Percentiles rank a stretch among this genome's conserved stretches.
Conservation (phyloP, 2,329 filamentous ascomycete genomes). For the Zymoseptoria tritici region DNA sequence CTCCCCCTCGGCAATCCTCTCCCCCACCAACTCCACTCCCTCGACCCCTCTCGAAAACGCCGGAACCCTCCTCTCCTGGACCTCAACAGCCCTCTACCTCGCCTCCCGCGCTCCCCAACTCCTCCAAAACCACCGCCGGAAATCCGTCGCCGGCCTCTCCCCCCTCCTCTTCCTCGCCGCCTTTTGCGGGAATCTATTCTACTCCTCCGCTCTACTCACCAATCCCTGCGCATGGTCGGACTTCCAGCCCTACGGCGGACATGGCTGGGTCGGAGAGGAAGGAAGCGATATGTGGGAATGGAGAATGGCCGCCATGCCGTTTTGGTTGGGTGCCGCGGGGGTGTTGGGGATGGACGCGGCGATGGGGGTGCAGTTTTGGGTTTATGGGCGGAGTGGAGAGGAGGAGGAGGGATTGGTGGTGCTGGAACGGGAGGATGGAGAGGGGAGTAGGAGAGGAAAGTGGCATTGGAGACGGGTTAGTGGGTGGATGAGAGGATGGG, state of each 20-base stretch:
- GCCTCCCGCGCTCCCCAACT: constrained; percentile 57
- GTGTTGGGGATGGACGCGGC: constrained; percentile 56
- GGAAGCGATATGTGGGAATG: constrained; percentile 51
- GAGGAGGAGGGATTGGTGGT: constrained; percentile 34
- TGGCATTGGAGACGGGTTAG: constrained; percentile 49
- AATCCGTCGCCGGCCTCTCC: constrained; percentile 56
- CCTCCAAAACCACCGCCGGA: constrained; percentile 56
- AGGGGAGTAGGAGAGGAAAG: constrained; percentile 31
- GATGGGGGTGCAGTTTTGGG: constrained; percentile 56
- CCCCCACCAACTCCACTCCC: too few relatives aligned
- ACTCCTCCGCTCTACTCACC: constrained; percentile 53
- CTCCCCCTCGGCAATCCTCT: background rate
- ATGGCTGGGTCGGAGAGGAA: constrained; percentile 50
- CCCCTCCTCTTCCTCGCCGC: constrained; percentile 58
- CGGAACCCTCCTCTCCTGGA: constrained; percentile 50
- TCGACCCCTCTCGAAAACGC: constrained; percentile 37
- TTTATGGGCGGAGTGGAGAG: constrained; percentile 45
- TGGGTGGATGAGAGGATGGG: constrained; percentile 61
- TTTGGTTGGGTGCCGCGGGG: constrained; percentile 59
- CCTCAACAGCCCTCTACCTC: constrained; percentile 51
- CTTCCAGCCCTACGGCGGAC: constrained; percentile 47
- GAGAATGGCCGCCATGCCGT: constrained; percentile 52
- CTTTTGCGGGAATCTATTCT: constrained; percentile 62
- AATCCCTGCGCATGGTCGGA: constrained; percentile 58
- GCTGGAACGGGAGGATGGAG: constrained; percentile 28